Evolutionary conservation across 768 basidiomycete species (phyloP), one percentile per base, ranked within the genome.

Genomic region (Neoboletus magnificus): DNA sequence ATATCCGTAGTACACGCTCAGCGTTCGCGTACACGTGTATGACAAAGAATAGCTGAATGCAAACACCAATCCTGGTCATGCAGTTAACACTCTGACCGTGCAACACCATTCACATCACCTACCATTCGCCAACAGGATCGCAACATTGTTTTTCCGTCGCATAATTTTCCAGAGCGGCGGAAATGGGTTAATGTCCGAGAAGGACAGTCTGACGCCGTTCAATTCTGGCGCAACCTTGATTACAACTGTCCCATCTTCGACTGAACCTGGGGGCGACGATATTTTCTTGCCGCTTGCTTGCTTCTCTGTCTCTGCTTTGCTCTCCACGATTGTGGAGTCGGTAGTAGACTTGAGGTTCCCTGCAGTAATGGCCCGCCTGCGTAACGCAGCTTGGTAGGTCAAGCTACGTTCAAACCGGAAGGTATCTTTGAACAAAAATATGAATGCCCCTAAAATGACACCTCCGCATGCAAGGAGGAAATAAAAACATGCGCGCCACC

Each of bases 401-500:
- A 89, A 71, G 51, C 91, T 94, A 42, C 94, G 85, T 64, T 93
- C 90, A 52, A 79, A 74, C 18, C 92, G 81, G 73, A 90, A 95
- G 1, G 91, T 91, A 63, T 95, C 92, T 55, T 81, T 82, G 75
- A 93, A 90, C 65, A 87, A 74, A 23, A 86, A 68, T 33, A 87
- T 52, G 68, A 91, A 90, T 20, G 77, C 71, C 37, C 83, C 42
- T 48, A 82, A 74, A 48, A 79, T 80, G 33, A 77, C 29, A 1
- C 82, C 83, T 10, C 81, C 81, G 52, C 86, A 77, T 32, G 85
- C 84, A 1, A 81, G 75, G 23, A 93, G 79, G 68, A 94, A 91
- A 81, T 89, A 95, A 68, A 95, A 92, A 1, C 84, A 82, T 9
- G 86, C 82, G 36, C 89, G 80, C 93, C 94, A 96, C 49, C 76